Conservation (phyloP, 441 rosid genomes). For the Hura crepitans region DNA sequence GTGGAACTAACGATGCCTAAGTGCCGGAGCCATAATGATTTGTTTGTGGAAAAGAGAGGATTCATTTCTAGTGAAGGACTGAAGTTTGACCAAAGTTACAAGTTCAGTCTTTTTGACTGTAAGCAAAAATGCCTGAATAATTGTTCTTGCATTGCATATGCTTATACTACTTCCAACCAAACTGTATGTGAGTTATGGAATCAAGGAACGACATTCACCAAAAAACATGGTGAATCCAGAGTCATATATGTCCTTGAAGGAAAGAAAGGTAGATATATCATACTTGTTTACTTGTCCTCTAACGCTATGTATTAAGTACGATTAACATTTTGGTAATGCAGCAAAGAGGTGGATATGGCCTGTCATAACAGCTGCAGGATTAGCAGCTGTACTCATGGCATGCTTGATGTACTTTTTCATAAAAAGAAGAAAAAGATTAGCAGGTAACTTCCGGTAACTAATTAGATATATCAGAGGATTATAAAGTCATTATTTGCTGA, state of each 20-base stretch:
- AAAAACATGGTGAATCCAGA: neutral
- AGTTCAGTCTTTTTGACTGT: neutral
- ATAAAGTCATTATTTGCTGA: neutral
- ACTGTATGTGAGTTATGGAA: constrained; percentile 5
- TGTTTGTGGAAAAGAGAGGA: neutral
- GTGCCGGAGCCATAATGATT: neutral
- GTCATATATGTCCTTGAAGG: neutral
- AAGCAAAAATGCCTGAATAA: neutral
- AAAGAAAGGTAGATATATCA: neutral
- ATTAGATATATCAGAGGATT: neutral
- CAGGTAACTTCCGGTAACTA: neutral
- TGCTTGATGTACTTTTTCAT: neutral
- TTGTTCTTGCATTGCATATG: constrained; percentile 14
- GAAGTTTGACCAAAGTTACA: neutral
- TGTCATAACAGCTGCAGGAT: neutral
- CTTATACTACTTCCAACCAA: neutral
- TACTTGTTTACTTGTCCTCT: neutral
- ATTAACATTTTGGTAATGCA: constrained; percentile 5
- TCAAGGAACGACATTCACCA: neutral
- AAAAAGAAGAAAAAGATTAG: neutral
- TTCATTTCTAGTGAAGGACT: constrained; percentile 7
- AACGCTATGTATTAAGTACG: neutral
- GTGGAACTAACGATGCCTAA: neutral
- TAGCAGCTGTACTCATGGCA: neutral
- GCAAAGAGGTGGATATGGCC: constrained; percentile 10